Evolutionary conservation across 2,329 filamentous ascomycete genomes (phyloP).

Genomic region (Ambrosiella xylebori): DNA sequence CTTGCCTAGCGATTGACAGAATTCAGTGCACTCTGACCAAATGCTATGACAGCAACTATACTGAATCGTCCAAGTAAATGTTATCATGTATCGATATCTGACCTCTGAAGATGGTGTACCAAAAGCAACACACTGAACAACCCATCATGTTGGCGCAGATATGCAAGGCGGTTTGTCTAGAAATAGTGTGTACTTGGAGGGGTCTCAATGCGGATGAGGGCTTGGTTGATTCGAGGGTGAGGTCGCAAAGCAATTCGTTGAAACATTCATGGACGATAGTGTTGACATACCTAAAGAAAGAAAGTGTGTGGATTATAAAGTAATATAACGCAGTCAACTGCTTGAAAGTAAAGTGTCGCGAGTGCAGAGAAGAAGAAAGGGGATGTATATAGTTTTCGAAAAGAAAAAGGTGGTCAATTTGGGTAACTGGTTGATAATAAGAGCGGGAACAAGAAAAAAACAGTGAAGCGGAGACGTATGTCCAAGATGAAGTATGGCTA

Average conservation of each 20-base stretch:
- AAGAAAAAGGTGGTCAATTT: slow-evolving; percentile 4
- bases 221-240: too few relatives aligned
- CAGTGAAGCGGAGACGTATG: not conserved
- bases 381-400: not conserved
- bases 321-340: slow-evolving; percentile 13
- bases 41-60: too few relatives aligned
- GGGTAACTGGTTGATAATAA: slow-evolving; percentile 7
- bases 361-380: slow-evolving; percentile 7
- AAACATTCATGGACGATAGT: not conserved
- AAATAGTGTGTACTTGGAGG: too few relatives aligned
- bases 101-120: too few relatives aligned
- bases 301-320: slow-evolving; percentile 11
- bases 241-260: too few relatives aligned
- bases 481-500: not conserved
- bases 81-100: too few relatives aligned
- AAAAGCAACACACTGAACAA: too few relatives aligned
- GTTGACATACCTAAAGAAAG: slow-evolving; percentile 10
- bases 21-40: too few relatives aligned
- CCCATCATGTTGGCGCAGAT: too few relatives aligned
- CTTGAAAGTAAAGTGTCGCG: slow-evolving; percentile 8
- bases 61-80: too few relatives aligned
- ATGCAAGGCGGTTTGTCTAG: too few relatives aligned
- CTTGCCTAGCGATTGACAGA: not conserved
- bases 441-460: not conserved
- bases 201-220: too few relatives aligned